Evolutionary conservation across 371 early-diverging fungal genomes (phyloP), one percentile per base, ranked within the genome.

Genomic region (Catenaria anguillulae): DNA sequence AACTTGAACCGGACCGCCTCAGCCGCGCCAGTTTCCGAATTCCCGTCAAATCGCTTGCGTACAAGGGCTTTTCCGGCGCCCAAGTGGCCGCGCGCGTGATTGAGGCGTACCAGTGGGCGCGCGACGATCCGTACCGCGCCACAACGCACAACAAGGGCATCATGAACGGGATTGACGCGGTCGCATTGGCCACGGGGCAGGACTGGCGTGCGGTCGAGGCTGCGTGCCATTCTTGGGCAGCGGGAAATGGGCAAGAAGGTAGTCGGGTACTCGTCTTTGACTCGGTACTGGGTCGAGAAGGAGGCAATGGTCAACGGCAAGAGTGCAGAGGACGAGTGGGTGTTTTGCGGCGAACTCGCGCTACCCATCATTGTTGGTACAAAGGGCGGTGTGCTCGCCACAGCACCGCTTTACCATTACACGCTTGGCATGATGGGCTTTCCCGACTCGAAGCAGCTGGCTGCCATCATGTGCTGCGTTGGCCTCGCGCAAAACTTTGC

Each of bases 191-290:
- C 21, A 77, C 82, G 3, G 85, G 85, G 0, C 84, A 85, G 64
- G 85, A 85, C 64, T 84, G 84, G 83, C 69, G 85, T n/a, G 85
- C 85, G 2, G 73, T 85, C 62, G 85, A 83, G 65, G 82, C 85
- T 21, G 75, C 78, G 52, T 77, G 76, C 13, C 85, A 85, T 69
- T 78, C 81, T 0, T 82, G 77, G 75, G 83, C 84, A 15, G 65
- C 75, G 26, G 71, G 71, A 43, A 73, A 75, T 34, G 69, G 67
- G 19, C 62, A 66, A 33, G 56, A 60, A 23, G 67, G 63, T 17
- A n/a, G 66, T 83, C 29, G 62, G 70, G 17, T 84, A 84, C 68
- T 63, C 72, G 60, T 74, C 83, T 1, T 64, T 85, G 64, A 81
- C 85, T 6, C 68, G 72, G 19, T 85, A 84, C 67, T 82, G 83